Evolutionary conservation across 2,329 filamentous ascomycete species (phyloP), one percentile per base, ranked within the genome.

Genomic region (Dothidotthia symphoricarpi): DNA sequence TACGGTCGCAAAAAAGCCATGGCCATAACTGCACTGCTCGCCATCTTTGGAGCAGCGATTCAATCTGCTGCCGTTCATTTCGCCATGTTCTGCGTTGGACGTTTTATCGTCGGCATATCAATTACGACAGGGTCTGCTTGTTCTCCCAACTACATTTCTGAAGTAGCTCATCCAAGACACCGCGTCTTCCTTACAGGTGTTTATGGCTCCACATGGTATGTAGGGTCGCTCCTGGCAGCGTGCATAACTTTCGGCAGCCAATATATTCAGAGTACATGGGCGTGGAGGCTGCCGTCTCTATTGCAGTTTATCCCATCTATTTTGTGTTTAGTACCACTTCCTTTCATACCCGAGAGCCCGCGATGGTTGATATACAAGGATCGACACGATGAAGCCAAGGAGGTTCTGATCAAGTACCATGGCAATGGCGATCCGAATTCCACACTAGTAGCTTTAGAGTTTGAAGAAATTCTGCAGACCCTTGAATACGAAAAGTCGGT

Each of bases 291-390:
- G 2, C 72, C 19, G 19, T 71, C 0, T 71, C 68, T 26, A 52
- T 70, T 3, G 9, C 19, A 6, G 12, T 36, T 3, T 69, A 63
- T 39, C 55, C 59, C n/a, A 70, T 73, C 14, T 70, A 72, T 6
- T 41, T 70, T 14, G 31, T 72, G 4, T 50, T 61, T 11, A n/a
- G n/a, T n/a, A n/a, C n/a, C n/a, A n/a, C n/a, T n/a, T n/a, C n/a
- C n/a, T n/a, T n/a, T 65, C 12, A 45, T 83, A 9, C 81, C 82
- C 4, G 82, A 85, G 63, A 80, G 76, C 0, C 40, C 43, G 2
- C 39, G 42, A 13, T 46, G 43, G 45, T 26, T 51, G 10, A 42
- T 51, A 11, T 39, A 34, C 27, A 48, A 49, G 16, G 34, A 38
- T 22, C 45, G 44, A 33, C 36, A 44, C 16, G 28, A 33, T 1